Evolutionary conservation across 192 early-diverging fungal species (phyloP).

Genomic region (Backusella luteola): DNA sequence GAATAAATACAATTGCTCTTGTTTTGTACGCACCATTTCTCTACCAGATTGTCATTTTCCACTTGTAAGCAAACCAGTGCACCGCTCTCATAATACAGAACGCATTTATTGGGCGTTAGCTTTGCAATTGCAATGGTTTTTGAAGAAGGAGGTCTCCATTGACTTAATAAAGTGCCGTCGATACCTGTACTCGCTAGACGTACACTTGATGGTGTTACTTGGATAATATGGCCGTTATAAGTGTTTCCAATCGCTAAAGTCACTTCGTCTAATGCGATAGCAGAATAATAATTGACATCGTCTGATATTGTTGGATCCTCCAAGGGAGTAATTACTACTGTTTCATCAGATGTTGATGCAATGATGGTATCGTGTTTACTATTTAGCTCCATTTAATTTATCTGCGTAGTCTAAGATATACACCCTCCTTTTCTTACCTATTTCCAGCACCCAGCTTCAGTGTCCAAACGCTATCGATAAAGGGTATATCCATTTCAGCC

Average conservation of each 20-base stretch:
- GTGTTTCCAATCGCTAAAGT: conserved; percentile 49
- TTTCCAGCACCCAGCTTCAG: conserved; percentile 44
- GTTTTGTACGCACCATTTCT: conserved; percentile 30
- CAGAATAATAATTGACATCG: conserved; percentile 44
- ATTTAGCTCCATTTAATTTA: background rate
- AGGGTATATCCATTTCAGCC: conserved; percentile 54
- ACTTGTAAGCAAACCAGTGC: conserved; percentile 38
- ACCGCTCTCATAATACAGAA: conserved; percentile 56
- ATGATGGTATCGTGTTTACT: conserved; percentile 53
- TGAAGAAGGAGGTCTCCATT: conserved; percentile 49
- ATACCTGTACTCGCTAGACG: conserved; percentile 41
- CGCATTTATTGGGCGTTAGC: conserved; percentile 50
- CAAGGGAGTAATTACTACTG: conserved; percentile 41
- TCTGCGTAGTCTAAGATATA: background rate
- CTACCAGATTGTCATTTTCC: conserved; percentile 15
- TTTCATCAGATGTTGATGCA: conserved; percentile 64
- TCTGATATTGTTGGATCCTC: conserved; percentile 19
- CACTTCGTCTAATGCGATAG: conserved; percentile 27
- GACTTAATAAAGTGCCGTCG: conserved; percentile 33
- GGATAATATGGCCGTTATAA: conserved; percentile 46
- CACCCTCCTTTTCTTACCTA: conserved; percentile 25
- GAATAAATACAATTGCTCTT: conserved; percentile 31
- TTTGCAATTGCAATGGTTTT: conserved; percentile 57
- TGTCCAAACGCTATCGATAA: conserved; percentile 76
- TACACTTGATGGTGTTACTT: conserved; percentile 56